Percentiles rank a stretch among this genome's conserved stretches.
These are phyloP conservation scores for Pelargonium myrrhifolium DNA, from an alignment of 441 rosid species.

Conservation along the genomic window DNA sequence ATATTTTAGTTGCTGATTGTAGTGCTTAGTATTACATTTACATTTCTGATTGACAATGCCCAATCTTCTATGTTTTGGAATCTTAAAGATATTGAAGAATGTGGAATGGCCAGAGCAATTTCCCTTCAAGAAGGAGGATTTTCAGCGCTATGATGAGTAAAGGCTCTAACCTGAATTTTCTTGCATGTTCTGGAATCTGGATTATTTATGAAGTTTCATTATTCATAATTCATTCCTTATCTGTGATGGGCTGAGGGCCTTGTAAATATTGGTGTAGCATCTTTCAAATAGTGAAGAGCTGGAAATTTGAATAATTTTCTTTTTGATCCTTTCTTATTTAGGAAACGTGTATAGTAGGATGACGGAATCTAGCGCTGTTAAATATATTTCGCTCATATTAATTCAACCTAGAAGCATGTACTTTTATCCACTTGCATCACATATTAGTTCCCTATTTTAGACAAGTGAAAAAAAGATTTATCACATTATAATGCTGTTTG, in stretches of 20 bases:
- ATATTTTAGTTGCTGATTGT: not conserved
- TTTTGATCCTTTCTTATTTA: not conserved
- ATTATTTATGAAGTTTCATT: conserved; percentile 8
- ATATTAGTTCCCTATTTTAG: no score
- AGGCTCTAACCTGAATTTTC: conserved; percentile 1
- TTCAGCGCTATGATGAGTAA: conserved; percentile 87
- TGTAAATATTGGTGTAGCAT: not conserved
- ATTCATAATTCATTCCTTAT: not conserved
- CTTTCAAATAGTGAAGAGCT: not conserved
- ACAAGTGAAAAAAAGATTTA: no score
- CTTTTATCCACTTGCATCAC: not conserved
- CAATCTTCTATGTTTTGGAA: conserved; percentile 9
- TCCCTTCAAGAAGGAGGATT: conserved; percentile 85
- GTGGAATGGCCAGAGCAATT: conserved; percentile 82
- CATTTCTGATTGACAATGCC: conserved; percentile 9
- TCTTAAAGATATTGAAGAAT: conserved; percentile 51
- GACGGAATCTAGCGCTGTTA: not conserved
- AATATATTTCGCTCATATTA: not conserved
- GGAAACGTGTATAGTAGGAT: not conserved
- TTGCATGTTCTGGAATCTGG: conserved; percentile 7
- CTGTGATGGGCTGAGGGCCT: not conserved
- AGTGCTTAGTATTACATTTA: not conserved
- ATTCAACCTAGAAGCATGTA: not conserved
- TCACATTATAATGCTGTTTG: not conserved
- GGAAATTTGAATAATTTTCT: not conserved